These are phyloP conservation scores for Juglanconis juglandina DNA, from an alignment of 2,329 filamentous ascomycete species.

Conservation along the genomic window DNA sequence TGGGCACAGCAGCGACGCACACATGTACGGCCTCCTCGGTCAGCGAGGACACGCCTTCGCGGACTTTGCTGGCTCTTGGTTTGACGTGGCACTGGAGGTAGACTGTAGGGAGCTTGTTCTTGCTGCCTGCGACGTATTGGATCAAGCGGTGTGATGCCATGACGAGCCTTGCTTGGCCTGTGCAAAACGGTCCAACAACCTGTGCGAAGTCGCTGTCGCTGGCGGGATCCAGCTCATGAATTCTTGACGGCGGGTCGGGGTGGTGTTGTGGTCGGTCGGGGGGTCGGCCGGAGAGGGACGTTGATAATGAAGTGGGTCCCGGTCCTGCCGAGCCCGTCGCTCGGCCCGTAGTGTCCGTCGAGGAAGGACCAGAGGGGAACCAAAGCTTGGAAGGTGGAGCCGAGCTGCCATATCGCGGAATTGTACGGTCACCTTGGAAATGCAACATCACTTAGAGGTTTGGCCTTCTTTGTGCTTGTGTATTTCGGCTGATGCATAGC, in stretches of 20 bases:
- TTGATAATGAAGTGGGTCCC: background rate
- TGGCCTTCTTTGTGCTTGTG: too few relatives aligned
- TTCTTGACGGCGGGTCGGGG: too few relatives aligned
- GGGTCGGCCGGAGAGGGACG: background rate
- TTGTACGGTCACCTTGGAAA: too few relatives aligned
- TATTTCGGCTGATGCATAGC: too few relatives aligned
- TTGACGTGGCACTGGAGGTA: conserved; percentile 66
- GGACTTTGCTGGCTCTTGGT: conserved; percentile 58
- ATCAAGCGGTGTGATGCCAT: conserved; percentile 15
- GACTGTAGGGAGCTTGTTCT: conserved; percentile 46
- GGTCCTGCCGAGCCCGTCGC: background rate
- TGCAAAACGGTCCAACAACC: background rate
- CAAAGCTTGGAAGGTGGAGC: too few relatives aligned
- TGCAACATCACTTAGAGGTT: too few relatives aligned
- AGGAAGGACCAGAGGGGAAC: too few relatives aligned
- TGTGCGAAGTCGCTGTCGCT: background rate
- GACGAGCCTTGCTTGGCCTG: background rate
- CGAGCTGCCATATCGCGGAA: too few relatives aligned
- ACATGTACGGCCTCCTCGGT: conserved; percentile 58
- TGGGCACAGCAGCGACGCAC: conserved; percentile 62
- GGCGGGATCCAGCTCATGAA: background rate
- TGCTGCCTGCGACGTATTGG: conserved; percentile 44
- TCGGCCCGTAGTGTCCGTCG: too few relatives aligned
- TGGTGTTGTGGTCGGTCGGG: background rate
- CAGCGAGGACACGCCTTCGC: conserved; percentile 58